Base-by-base conservation (phyloP, 2,329 filamentous ascomycete species). In the Curvularia sp. region DNA sequence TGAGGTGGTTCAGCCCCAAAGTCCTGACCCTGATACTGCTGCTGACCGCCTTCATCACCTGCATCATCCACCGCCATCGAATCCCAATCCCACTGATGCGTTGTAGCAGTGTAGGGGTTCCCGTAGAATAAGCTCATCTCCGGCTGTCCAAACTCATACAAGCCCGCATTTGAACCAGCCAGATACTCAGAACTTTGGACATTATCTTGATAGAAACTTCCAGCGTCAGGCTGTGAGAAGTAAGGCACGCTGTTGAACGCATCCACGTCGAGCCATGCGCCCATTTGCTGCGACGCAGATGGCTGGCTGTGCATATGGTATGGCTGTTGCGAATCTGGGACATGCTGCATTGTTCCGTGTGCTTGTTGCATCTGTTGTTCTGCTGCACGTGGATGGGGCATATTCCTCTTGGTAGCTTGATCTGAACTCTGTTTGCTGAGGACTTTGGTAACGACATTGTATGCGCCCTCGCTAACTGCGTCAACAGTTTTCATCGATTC, bases 401-500 rank as follows among this genome's bases (percentile, higher is more conserved):
- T 39, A 6, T 36, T 28, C 13, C 45, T 46, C 19, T 27, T 23
- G 34, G 41, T 34, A 28, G 52, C 47, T 2, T 50, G 32, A 13
- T 50, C 27, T 27, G 54, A 36, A 13, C 21, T 52, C 36, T 53
- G 53, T 21, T 51, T 54, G 12, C 34, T 61, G 49, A 63, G 47
- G 10, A 70, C 57, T 10, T 64, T 55, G 25, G 59, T 21, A 1
- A 63, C 51, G 5, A 67, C 27, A 10, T 60, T 60, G 49, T 65
- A 76, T 30, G 76, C 76, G 15, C 71, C 69, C 21, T 61, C 49
- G 4, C 74, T 73, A 12, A 76, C 65, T 18, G 55, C 57, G 47
- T 70, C 71, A 4, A 66, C 67, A 7, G 47, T 32, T 0, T 68
- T 68, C 67, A 79, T 71, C 7, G 52, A 54, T 5, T 60, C 51